Conservation (phyloP, 495 filamentous ascomycete genomes). For the Wilcoxina mikolae region DNA sequence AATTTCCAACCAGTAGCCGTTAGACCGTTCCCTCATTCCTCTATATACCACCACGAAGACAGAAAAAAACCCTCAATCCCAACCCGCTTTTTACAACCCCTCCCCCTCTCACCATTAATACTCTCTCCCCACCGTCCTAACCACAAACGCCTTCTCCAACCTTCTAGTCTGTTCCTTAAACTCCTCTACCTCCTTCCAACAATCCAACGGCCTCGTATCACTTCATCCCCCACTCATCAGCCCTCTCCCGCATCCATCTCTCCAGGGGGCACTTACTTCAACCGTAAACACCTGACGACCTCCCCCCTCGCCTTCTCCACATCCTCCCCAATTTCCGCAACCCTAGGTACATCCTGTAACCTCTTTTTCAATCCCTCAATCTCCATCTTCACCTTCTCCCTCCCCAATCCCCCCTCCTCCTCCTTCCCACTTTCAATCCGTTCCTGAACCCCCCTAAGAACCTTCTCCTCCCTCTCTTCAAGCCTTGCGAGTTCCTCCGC, state of each 20-base stretch:
- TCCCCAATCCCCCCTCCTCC: constrained; percentile 16
- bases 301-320: constrained; percentile 60
- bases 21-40: too few relatives aligned
- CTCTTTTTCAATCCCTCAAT: constrained; percentile 58
- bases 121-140: constrained; percentile 51
- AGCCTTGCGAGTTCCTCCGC: constrained; percentile 66
- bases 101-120: too few relatives aligned
- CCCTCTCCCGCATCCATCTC: not conserved
- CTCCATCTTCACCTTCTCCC: constrained; percentile 42
- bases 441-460: constrained; percentile 44
- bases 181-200: constrained; percentile 81
- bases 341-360: constrained; percentile 58
- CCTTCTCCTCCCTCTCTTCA: constrained; percentile 39
- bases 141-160: constrained; percentile 74
- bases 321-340: constrained; percentile 47
- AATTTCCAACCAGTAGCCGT: too few relatives aligned
- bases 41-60: too few relatives aligned
- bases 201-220: constrained; percentile 68
- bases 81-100: too few relatives aligned
- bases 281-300: constrained; percentile 66
- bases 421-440: constrained; percentile 11
- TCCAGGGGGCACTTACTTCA: constrained; percentile 36
- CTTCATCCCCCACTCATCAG: not conserved
- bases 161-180: constrained; percentile 77
- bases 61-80: too few relatives aligned